These are phyloP conservation scores for Magnolia kwangsiensis DNA, from an alignment of 164 flowering plant genomes.

Conservation along the genomic window DNA sequence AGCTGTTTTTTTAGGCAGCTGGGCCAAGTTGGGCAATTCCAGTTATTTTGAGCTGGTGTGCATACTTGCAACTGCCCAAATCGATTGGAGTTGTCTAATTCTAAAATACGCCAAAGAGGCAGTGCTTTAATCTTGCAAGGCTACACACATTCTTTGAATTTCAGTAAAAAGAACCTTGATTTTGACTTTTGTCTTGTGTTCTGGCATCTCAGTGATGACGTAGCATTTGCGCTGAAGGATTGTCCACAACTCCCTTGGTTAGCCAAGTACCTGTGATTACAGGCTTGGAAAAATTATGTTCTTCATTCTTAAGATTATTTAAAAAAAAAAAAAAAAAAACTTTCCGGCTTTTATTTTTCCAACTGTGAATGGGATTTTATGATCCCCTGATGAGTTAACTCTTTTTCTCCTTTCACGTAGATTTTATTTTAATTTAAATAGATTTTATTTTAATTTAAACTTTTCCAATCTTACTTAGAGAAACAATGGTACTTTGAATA, in stretches of 20 bases:
- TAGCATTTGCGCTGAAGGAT: conserved; percentile 85
- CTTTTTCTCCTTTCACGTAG: no score
- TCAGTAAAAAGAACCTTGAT: neutral
- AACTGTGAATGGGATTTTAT: neutral
- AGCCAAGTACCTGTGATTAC: conserved; percentile 60
- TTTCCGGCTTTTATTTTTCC: neutral
- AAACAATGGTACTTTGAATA: no score
- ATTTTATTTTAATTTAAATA: no score
- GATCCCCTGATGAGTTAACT: no score
- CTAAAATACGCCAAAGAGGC: no score
- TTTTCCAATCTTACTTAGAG: no score
- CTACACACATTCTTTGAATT: neutral
- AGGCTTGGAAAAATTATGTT: neutral
- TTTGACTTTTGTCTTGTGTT: neutral
- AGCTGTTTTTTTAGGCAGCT: no score
- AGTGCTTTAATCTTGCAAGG: no score
- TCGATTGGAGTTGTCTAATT: neutral
- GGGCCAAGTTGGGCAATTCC: neutral
- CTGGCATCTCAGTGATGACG: conserved; percentile 72
- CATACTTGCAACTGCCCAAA: neutral
- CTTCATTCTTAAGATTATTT: neutral
- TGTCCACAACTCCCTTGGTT: conserved; percentile 82
- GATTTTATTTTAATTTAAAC: no score
- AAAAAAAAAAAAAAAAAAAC: no score
- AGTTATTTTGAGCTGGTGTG: neutral